Conservation (phyloP, 768 basidiomycete genomes). For the Amanita rubescens region DNA sequence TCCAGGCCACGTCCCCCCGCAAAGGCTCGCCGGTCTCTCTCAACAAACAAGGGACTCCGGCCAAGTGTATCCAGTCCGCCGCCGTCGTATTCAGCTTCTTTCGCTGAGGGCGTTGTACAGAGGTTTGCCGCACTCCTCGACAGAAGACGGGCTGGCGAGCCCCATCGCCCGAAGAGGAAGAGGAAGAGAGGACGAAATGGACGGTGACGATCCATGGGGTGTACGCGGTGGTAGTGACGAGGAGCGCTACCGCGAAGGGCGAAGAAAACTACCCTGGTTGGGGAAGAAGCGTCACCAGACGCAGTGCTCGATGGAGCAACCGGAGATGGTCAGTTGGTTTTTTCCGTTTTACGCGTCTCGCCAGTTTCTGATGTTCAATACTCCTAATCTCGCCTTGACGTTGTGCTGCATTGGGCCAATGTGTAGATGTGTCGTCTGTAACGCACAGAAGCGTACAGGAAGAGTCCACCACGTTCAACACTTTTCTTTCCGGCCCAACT, state of each 20-base stretch:
- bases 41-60: conserved; percentile 8
- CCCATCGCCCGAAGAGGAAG: background rate
- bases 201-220: conserved; percentile 1
- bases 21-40: conserved; percentile 45
- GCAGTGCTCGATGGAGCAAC: conserved; percentile 74
- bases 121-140: conserved; percentile 6
- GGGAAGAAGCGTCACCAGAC: conserved; percentile 52
- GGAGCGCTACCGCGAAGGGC: conserved; percentile 2
- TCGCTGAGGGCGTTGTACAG: background rate
- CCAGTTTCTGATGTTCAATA: conserved; percentile 6
- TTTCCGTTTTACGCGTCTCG: conserved; percentile 4
- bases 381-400: background rate
- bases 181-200: background rate
- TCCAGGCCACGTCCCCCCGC: conserved; percentile 70
- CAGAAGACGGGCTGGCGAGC: conserved; percentile 2
- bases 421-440: conserved; percentile 53
- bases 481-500: conserved; percentile 48
- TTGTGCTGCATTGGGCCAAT: background rate
- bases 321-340: conserved; percentile 52
- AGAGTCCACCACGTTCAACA: conserved; percentile 59
- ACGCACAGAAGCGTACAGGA: conserved; percentile 65
- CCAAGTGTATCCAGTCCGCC: conserved; percentile 26
- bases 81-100: conserved; percentile 12
- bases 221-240: background rate
- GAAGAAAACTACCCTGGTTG: conserved; percentile 18